Evolutionary conservation across 2,329 filamentous ascomycete genomes (phyloP).

Genomic region (Cryphonectria naterciae): DNA sequence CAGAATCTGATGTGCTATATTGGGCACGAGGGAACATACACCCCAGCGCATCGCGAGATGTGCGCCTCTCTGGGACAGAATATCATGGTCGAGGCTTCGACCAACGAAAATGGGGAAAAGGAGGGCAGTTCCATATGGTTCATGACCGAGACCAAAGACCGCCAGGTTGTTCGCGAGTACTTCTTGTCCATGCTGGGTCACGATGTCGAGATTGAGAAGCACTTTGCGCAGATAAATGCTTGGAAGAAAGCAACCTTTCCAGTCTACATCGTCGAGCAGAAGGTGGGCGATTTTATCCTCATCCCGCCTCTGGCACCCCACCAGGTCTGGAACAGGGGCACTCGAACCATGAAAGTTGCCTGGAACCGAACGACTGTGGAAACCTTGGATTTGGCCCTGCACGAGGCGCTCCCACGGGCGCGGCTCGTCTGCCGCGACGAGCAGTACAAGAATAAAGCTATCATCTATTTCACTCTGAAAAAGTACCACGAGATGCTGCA

Average conservation of each 20-base stretch:
- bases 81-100: slow-evolving; percentile 94
- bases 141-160: slow-evolving; percentile 96
- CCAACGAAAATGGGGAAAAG: slow-evolving; percentile 72
- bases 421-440: slow-evolving; percentile 94
- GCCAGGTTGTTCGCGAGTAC: slow-evolving; percentile 88
- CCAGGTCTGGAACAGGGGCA: slow-evolving; percentile 98
- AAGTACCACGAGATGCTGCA: slow-evolving; percentile 72
- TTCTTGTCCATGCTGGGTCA: slow-evolving; percentile 92
- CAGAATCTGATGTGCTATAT: slow-evolving; percentile 99
- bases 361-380: slow-evolving; percentile 97
- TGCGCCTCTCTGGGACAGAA: slow-evolving; percentile 95
- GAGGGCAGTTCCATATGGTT: slow-evolving; percentile 96
- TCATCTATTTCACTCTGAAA: slow-evolving; percentile 83
- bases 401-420: slow-evolving; percentile 86
- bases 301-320: slow-evolving; percentile 92
- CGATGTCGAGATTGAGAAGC: slow-evolving; percentile 94
- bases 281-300: slow-evolving; percentile 87
- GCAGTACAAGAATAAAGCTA: slow-evolving; percentile 98
- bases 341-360: slow-evolving; percentile 93
- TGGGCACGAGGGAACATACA: slow-evolving; percentile 96
- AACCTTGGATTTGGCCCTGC: slow-evolving; percentile 82
- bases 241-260: slow-evolving; percentile 95
- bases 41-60: slow-evolving; percentile 95
- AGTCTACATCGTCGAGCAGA: slow-evolving; percentile 91
- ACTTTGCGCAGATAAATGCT: slow-evolving; percentile 93